These are phyloP conservation scores for Claviceps sp. DNA, from an alignment of 2,329 filamentous ascomycete genomes.

Conservation along the genomic window DNA sequence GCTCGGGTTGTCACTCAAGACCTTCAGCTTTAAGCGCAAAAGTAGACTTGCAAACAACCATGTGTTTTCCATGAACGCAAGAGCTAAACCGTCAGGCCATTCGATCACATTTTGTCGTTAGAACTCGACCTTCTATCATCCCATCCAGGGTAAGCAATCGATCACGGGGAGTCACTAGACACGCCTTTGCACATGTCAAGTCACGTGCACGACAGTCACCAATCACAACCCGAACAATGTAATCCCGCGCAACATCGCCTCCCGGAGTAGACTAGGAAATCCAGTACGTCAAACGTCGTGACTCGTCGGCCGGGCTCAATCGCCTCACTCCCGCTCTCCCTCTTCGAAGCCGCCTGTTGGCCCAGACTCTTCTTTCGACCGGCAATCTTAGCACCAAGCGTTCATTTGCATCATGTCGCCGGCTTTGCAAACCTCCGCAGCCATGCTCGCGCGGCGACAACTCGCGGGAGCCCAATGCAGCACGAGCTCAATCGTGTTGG, in stretches of 20 bases:
- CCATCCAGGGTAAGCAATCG: no score
- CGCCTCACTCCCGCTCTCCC: slow-evolving; percentile 9
- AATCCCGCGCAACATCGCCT: slow-evolving; percentile 21
- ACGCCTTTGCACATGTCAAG: not conserved
- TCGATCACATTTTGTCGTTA: no score
- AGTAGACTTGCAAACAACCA: no score
- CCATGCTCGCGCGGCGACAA: slow-evolving; percentile 24
- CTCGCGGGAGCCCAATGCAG: slow-evolving; percentile 14
- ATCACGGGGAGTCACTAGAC: no score
- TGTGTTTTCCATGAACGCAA: no score
- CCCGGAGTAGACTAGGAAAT: slow-evolving; percentile 1
- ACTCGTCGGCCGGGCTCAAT: slow-evolving; percentile 10
- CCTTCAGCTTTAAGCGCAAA: no score
- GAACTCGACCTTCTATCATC: no score
- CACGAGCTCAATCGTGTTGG: slow-evolving; percentile 11
- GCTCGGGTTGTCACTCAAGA: no score
- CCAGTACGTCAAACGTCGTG: slow-evolving; percentile 3
- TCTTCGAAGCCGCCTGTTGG: not conserved
- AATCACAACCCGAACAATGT: slow-evolving; percentile 26
- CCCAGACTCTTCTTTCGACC: not conserved
- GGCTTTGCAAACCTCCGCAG: slow-evolving; percentile 17
- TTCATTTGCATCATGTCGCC: slow-evolving; percentile 16
- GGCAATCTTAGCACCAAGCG: not conserved
- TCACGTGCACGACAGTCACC: slow-evolving; percentile 8
- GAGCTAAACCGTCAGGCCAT: no score